phyloP scores from a whole-genome alignment of 2,329 filamentous ascomycete genomes.

The Cryphonectria carpinicola region DNA sequence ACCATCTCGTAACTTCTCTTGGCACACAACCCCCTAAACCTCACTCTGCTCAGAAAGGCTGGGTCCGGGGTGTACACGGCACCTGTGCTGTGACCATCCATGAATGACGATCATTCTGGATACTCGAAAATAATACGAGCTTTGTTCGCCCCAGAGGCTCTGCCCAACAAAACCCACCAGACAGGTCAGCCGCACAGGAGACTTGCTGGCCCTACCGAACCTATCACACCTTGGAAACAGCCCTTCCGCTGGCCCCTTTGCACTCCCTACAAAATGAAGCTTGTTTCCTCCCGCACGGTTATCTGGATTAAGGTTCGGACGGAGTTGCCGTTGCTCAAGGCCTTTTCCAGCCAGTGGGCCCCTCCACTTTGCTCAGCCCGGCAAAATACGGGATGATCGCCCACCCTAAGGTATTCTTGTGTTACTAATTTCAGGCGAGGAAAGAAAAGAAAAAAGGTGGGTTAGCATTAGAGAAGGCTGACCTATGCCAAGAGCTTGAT shows the following conservation, averaged over 20 bases:
- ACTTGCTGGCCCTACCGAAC: neutral
- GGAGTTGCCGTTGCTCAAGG: neutral
- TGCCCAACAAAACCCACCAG: neutral
- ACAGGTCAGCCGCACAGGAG: neutral
- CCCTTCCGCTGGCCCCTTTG: neutral
- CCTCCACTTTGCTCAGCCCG: conserved; percentile 4
- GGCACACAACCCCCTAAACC: neutral
- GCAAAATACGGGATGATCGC: neutral
- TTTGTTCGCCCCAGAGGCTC: neutral
- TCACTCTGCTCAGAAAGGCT: neutral
- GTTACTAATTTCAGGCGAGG: neutral
- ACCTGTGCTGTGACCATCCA: neutral
- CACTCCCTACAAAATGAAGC: conserved; percentile 6
- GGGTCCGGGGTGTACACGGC: neutral
- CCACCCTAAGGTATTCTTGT: neutral
- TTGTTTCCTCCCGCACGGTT: conserved; percentile 11
- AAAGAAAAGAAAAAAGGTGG: neutral
- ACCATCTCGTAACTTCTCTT: neutral
- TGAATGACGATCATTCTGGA: neutral
- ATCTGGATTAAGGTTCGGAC: conserved; percentile 13
- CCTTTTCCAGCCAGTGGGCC: neutral
- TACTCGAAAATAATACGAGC: neutral
- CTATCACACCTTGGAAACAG: neutral
- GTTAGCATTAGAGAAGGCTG: neutral
- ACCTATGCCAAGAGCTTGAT: neutral